Evolutionary conservation across 2,329 filamentous ascomycete species (phyloP), one percentile per base, ranked within the genome.

Genomic region (Trichophyton schoenleinii): DNA sequence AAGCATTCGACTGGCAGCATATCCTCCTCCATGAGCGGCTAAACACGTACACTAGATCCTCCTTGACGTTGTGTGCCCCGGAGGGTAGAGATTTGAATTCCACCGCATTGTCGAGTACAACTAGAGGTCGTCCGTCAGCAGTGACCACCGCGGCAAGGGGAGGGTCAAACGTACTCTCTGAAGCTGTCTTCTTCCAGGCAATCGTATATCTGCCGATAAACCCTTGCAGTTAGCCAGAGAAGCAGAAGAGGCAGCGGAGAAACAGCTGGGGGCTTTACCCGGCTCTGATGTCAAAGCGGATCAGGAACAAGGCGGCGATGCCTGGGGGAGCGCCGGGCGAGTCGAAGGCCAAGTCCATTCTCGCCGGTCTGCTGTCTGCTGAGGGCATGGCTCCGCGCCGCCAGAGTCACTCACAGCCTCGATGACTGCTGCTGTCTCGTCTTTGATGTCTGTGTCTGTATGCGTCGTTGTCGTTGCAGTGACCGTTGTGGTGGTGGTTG

Each of bases 31-130:
- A 9, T 18, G 38, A 38, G 28, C 5, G 20, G 49, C 41, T 25
- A 38, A 38, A 38, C 34, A 52, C n/a, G 59, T 75, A 83, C 74
- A 87, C 79, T 59, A 97, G 79, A 73, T 99, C 94, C 66, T 91
- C 85, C 36, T 86, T 80, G 20, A 97, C 89, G 62, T 89, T 88
- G 75, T 99, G 94, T 58, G 96, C 75, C 25, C 94, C 94, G 0
- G 92, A 97, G 1, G 94, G 94, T 55, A 99, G 81, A 64, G 90
- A 95, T 76, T 96, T 97, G 81, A 91, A 99, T 75, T 99, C 94
- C 69, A 96, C 90, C 25, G 88, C 85, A 61, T 90, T 90, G 67
- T 95, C 89, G 57, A 97, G 82, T 55, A 80, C 73, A 46, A 83
- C 79, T 42, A 22, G 11, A 28, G 9, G 3, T 3, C 25, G 48